Evolutionary conservation across 2,329 filamentous ascomycete genomes (phyloP).

Genomic region (Pseudogymnoascus sp.): DNA sequence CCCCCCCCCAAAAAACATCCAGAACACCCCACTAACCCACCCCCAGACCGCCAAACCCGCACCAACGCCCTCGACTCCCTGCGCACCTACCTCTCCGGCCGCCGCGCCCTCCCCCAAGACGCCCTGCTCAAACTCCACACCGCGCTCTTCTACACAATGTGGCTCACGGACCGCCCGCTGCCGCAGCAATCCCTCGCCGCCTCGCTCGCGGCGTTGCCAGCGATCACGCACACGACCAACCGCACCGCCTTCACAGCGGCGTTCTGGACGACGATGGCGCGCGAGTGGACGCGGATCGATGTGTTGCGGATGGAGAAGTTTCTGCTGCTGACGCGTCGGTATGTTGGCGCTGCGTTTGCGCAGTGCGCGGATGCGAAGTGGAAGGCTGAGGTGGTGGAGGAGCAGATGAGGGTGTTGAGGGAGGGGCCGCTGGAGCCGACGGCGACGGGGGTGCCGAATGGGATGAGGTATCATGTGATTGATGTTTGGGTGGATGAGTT

Average conservation of each 20-base stretch:
- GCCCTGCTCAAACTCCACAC: conserved; percentile 90
- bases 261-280: conserved; percentile 64
- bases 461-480: conserved; percentile 75
- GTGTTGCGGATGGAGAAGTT: conserved; percentile 87
- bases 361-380: conserved; percentile 32
- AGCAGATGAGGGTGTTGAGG: conserved; percentile 41
- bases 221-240: conserved; percentile 44
- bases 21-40: background rate
- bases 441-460: conserved; percentile 59
- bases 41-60: conserved; percentile 66
- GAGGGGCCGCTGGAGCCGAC: conserved; percentile 37
- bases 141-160: conserved; percentile 85
- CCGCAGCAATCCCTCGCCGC: conserved; percentile 77
- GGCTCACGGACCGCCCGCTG: conserved; percentile 86
- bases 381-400: conserved; percentile 32
- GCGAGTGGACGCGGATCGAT: conserved; percentile 65
- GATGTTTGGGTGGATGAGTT: conserved; percentile 91
- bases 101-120: conserved; percentile 51
- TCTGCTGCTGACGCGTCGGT: conserved; percentile 71
- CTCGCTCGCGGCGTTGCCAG: conserved; percentile 66
- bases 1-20: background rate
- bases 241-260: conserved; percentile 46
- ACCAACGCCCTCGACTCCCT: conserved; percentile 72
- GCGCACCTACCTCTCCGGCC: conserved; percentile 63
- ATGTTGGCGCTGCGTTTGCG: conserved; percentile 63